These are phyloP conservation scores for Umbelopsis isabellina DNA, from an alignment of 192 early-diverging fungal species.

Conservation along the genomic window DNA sequence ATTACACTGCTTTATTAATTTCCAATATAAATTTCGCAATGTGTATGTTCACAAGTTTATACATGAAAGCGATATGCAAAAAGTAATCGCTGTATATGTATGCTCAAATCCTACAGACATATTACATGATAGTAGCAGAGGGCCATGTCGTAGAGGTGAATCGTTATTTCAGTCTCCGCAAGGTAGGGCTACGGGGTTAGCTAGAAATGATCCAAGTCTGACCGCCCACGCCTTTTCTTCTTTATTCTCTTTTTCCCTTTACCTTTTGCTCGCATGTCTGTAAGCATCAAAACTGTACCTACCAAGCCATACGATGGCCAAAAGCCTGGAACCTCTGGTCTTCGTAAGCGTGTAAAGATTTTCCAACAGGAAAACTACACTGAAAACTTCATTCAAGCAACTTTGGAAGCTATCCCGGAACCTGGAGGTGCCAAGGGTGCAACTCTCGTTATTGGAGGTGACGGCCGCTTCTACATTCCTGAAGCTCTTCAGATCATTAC, in stretches of 20 bases:
- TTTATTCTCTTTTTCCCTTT: slow-evolving; percentile 22
- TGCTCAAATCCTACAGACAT: no score
- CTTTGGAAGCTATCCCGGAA: slow-evolving; percentile 79
- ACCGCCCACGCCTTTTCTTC: slow-evolving; percentile 12
- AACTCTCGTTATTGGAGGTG: slow-evolving; percentile 92
- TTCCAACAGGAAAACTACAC: slow-evolving; percentile 96
- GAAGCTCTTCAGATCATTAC: slow-evolving; percentile 91
- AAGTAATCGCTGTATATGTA: no score
- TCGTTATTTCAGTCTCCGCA: background rate
- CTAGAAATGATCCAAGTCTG: background rate
- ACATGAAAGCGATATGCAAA: no score
- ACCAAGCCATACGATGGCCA: slow-evolving; percentile 88
- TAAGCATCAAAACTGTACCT: slow-evolving; percentile 49
- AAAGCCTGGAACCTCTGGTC: slow-evolving; percentile 96
- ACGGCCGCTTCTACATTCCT: slow-evolving; percentile 88
- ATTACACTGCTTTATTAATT: no score
- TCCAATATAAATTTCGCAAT: no score
- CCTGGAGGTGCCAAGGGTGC: slow-evolving; percentile 71
- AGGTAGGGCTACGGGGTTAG: background rate
- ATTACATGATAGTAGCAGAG: no score
- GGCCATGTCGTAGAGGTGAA: no score
- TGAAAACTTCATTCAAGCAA: slow-evolving; percentile 96
- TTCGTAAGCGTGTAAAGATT: slow-evolving; percentile 94
- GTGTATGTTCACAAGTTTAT: no score
- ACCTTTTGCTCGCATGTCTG: slow-evolving; percentile 23